A percentile compares a stretch with the other conserved stretches of the same genome.
These are phyloP conservation scores for Gnetum montanum DNA, from an alignment of 75 land plant genomes.

Conservation along the genomic window DNA sequence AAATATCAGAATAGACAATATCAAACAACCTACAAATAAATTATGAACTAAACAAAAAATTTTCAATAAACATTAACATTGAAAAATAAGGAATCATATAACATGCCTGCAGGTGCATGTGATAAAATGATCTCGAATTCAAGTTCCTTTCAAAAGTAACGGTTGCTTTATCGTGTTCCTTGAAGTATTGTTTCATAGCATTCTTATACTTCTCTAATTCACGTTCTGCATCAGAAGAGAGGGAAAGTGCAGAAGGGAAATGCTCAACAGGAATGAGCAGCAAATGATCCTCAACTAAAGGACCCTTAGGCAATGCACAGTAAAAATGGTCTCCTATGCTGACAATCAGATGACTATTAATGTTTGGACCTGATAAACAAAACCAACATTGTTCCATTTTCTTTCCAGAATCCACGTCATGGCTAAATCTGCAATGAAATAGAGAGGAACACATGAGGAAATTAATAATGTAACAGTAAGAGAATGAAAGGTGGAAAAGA, in stretches of 20 bases:
- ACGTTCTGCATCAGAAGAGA: conserved; percentile 35
- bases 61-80: no score
- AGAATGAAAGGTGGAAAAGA: no score
- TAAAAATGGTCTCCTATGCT: conserved; percentile 81
- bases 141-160: conserved; percentile 72
- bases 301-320: conserved; percentile 92
- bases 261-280: conserved; percentile 86
- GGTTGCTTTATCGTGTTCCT: conserved; percentile 45
- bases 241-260: conserved; percentile 41
- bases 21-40: no score
- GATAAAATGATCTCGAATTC: conserved; percentile 36
- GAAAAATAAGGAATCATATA: no score
- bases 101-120: conserved; percentile 95
- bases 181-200: conserved; percentile 42
- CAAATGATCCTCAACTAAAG: conserved; percentile 70
- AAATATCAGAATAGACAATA: no score
- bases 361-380: conserved; percentile 77
- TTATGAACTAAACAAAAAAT: no score
- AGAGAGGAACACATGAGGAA: no score
- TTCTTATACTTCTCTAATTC: conserved; percentile 54
- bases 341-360: conserved; percentile 71
- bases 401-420: conserved; percentile 4
- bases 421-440: conserved; percentile 13
- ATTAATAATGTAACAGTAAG: no score
- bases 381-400: conserved; percentile 68